Evolutionary conservation across 805 yeast genomes (phyloP).

Genomic region (Monosporozyma siamensis): DNA sequence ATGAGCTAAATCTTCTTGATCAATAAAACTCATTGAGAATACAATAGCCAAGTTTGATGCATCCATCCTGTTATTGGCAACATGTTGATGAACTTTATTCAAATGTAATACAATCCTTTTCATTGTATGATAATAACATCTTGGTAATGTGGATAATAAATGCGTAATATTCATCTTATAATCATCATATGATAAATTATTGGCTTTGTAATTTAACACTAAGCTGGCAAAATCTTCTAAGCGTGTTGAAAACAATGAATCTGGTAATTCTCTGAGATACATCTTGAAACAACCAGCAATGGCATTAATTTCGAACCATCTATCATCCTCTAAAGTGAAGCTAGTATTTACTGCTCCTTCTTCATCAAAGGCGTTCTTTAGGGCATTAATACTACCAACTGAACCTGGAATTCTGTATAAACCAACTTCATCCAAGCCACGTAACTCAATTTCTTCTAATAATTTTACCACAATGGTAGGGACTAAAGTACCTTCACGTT

Average conservation of each 20-base stretch:
- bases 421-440: slow-evolving; percentile 87
- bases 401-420: slow-evolving; percentile 70
- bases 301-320: slow-evolving; percentile 74
- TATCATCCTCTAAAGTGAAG: slow-evolving; percentile 41
- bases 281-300: slow-evolving; percentile 82
- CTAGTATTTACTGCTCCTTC: slow-evolving; percentile 34
- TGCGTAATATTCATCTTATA: slow-evolving; percentile 20
- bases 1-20: slow-evolving; percentile 34
- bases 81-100: slow-evolving; percentile 54
- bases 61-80: slow-evolving; percentile 73
- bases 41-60: slow-evolving; percentile 87
- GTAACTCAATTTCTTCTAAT: slow-evolving; percentile 67
- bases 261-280: slow-evolving; percentile 78
- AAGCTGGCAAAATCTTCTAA: slow-evolving; percentile 44
- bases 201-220: slow-evolving; percentile 19
- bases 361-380: slow-evolving; percentile 47
- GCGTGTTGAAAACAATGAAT: slow-evolving; percentile 62
- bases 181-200: slow-evolving; percentile 19
- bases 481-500: slow-evolving; percentile 49
- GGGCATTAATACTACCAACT: slow-evolving; percentile 44
- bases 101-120: slow-evolving; percentile 62
- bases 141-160: slow-evolving; percentile 44
- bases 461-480: slow-evolving; percentile 63
- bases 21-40: slow-evolving; percentile 55
- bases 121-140: slow-evolving; percentile 56